Percentiles rank a stretch among this genome's conserved stretches.
These are phyloP conservation scores for Saccharomycodes ludwigii DNA, from an alignment of 805 yeast genomes.

Conservation along the genomic window DNA sequence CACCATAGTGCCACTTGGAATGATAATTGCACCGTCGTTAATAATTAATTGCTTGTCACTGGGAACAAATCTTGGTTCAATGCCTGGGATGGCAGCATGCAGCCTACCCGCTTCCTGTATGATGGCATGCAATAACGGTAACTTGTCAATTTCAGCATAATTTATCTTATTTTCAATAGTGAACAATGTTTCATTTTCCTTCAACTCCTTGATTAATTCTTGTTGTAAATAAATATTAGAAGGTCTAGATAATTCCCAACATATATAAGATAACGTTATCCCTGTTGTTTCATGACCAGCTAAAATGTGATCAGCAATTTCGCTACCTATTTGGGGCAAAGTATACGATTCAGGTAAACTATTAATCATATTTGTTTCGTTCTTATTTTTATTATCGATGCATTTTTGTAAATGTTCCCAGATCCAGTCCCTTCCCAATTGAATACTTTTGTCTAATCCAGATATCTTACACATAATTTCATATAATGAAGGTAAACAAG, in stretches of 20 bases:
- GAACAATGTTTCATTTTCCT: too few relatives aligned
- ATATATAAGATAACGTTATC: constrained; percentile 44
- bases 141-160: constrained; percentile 33
- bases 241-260: constrained; percentile 47
- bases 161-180: constrained; percentile 16
- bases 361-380: too few relatives aligned
- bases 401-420: constrained; percentile 18
- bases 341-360: too few relatives aligned
- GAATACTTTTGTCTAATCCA: constrained; percentile 27
- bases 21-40: constrained; percentile 11
- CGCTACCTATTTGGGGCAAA: constrained; percentile 22
- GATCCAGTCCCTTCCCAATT: constrained; percentile 34
- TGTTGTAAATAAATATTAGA: constrained; percentile 33
- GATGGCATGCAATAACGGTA: constrained; percentile 50
- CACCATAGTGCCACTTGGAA: constrained; percentile 45
- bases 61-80: constrained; percentile 49
- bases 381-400: too few relatives aligned
- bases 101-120: constrained; percentile 48
- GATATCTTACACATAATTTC: constrained; percentile 30
- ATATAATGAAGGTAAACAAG: constrained; percentile 45
- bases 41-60: constrained; percentile 11
- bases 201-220: constrained; percentile 36
- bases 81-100: constrained; percentile 64
- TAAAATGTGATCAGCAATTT: constrained; percentile 50
- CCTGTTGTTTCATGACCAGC: constrained; percentile 76